phyloP scores from a whole-genome alignment of 192 early-diverging fungal genomes.

The Linnemannia exigua region DNA sequence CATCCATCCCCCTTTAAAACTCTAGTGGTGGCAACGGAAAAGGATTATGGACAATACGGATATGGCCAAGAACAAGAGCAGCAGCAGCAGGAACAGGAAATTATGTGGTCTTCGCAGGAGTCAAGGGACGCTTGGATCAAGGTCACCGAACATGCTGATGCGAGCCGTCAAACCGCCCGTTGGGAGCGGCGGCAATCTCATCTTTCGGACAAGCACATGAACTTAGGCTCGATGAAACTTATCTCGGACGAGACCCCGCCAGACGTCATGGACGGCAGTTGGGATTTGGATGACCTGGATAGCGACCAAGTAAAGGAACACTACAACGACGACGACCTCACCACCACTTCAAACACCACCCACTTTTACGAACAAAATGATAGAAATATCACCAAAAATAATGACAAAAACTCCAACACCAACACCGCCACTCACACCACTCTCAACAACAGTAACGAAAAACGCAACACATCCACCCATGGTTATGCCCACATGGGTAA shows the following conservation, averaged over 20 bases:
- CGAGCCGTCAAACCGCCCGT: background rate
- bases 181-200: conserved; percentile 32
- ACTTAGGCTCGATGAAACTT: conserved; percentile 22
- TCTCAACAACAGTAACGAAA: conserved; percentile 7
- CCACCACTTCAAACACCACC: conserved; percentile 6
- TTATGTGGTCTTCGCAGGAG: conserved; percentile 26
- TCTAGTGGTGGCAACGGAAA: conserved; percentile 4
- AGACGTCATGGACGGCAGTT: conserved; percentile 47
- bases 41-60: background rate
- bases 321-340: background rate
- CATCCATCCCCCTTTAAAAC: background rate
- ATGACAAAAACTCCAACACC: conserved; percentile 22
- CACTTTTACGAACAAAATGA: conserved; percentile 41
- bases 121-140: conserved; percentile 30
- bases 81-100: background rate
- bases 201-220: conserved; percentile 44
- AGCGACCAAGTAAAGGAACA: conserved; percentile 13
- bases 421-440: background rate
- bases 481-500: conserved; percentile 41
- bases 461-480: conserved; percentile 17
- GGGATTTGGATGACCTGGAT: conserved; percentile 41
- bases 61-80: conserved; percentile 8
- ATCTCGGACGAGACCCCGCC: conserved; percentile 49
- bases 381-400: conserved; percentile 44
- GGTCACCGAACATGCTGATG: conserved; percentile 1